Base-by-base conservation (phyloP, 805 yeast species). In the Saturnispora bothae region DNA sequence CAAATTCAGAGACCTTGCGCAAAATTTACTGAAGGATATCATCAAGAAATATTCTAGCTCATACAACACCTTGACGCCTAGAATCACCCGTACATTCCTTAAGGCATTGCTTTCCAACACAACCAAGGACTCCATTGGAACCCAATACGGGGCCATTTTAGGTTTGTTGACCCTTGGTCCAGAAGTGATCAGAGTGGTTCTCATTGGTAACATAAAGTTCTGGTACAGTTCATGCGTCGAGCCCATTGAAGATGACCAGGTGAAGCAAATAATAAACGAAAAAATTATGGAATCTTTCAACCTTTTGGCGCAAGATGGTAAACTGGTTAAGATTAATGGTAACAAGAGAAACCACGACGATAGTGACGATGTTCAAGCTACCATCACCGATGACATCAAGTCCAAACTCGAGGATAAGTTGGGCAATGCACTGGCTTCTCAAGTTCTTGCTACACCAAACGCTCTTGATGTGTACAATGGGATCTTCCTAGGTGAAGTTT, bases 71-170 rank as follows among this genome's bases (percentile, higher is more conserved):
- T 67, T 92, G 48, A 83, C 84, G 51, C 96, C 97, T 22, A 73
- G 97, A 47, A 89, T 92, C 4, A 86, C 96, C 5, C 71, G 98
- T 56, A 94, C 98, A 2, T 64, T 94, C 39, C 65, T 94, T 43
- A 77, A 94, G 51, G 96, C 96, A 0, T 82, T 94, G 48, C 65
- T 92, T 57, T 95, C 88, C 50, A 50, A 50, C 33, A 54, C 61
- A 5, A 70, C 86, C 6, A 73, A 79, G 27, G 78, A 82, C 48
- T 86, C 94, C 0, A 67, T 79, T 13, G 95, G 95, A 2, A 85
- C 97, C 0, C 85, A 86, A 44, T 92, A 82, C 50, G 99, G 99
- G 28, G 79, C 96, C 4, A 70, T 94, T 22, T 71, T 75, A 34
- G 98, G 97, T 5, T 69, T 92, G 50, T 71, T 74, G 40, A 84